A percentile compares a stretch with the other conserved stretches of the same genome.
Conservation (phyloP, 768 basidiomycete genomes). For the Leccinum longicurvipes region DNA sequence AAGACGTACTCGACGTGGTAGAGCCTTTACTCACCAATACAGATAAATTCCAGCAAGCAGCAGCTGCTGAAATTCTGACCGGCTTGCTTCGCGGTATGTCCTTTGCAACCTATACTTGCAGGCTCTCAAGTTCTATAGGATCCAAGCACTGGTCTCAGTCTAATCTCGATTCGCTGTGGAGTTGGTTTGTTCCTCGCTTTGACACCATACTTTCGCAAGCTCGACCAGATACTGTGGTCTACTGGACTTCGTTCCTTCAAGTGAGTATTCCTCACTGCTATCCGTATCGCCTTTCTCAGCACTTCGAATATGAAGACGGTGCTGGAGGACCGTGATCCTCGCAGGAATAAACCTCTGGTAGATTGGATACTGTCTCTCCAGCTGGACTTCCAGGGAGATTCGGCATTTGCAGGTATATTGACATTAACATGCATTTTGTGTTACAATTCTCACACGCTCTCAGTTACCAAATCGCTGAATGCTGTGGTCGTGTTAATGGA, state of each 20-base stretch:
- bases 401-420: slow-evolving; percentile 77
- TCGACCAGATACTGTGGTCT: slow-evolving; percentile 77
- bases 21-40: slow-evolving; percentile 61
- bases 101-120: background rate
- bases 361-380: slow-evolving; percentile 76
- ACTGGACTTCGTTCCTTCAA: slow-evolving; percentile 69
- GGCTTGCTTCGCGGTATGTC: slow-evolving; percentile 70
- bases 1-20: slow-evolving; percentile 49
- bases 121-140: slow-evolving; percentile 39
- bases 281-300: slow-evolving; percentile 1
- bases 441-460: slow-evolving; percentile 8
- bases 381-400: slow-evolving; percentile 80
- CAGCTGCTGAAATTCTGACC: slow-evolving; percentile 68
- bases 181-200: slow-evolving; percentile 63
- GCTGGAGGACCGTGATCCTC: slow-evolving; percentile 73
- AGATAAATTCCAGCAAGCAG: slow-evolving; percentile 85
- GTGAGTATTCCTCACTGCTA: background rate
- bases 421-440: background rate
- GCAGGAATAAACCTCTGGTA: slow-evolving; percentile 67
- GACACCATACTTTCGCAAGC: slow-evolving; percentile 67
- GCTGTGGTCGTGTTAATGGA: slow-evolving; percentile 67
- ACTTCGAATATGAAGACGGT: slow-evolving; percentile 36
- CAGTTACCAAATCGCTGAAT: slow-evolving; percentile 76
- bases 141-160: slow-evolving; percentile 79
- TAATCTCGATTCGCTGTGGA: slow-evolving; percentile 57